A percentile compares a stretch with the other conserved stretches of the same genome.
Conservation (phyloP, 108 stramenopile genomes). For the Cylindrotheca closterium region DNA sequence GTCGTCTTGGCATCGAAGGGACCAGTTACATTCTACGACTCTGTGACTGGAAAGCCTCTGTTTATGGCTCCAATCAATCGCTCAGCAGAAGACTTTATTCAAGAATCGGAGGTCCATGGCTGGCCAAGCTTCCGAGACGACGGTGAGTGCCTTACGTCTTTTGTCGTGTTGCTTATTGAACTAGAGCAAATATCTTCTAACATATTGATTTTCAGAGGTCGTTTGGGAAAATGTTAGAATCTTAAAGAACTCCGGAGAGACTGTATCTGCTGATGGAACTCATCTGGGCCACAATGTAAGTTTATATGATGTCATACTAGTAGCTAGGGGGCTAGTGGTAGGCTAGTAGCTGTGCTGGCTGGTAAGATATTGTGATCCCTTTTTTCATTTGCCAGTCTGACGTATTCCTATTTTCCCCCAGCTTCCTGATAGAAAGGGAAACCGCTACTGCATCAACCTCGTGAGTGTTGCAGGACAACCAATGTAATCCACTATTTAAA, state of each 20-base stretch:
- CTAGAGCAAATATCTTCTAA: not conserved
- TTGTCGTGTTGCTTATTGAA: not conserved
- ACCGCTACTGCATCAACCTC: constrained; percentile 92
- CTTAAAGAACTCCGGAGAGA: constrained; percentile 76
- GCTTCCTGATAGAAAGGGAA: constrained; percentile 77
- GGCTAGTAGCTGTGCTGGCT: too few species aligned
- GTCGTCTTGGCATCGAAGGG: constrained; percentile 31
- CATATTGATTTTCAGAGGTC: constrained; percentile 19
- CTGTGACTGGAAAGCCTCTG: constrained; percentile 81
- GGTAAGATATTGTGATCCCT: too few species aligned
- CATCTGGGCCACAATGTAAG: constrained; percentile 48
- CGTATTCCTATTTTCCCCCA: not conserved
- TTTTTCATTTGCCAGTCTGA: too few species aligned
- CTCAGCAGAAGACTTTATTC: constrained; percentile 66
- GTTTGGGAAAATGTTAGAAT: constrained; percentile 91
- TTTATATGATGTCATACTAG: too few species aligned
- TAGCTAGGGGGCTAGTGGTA: too few species aligned
- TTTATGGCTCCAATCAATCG: constrained; percentile 83
- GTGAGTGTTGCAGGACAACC: constrained; percentile 80
- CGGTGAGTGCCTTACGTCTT: constrained; percentile 12
- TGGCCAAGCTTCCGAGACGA: constrained; percentile 80
- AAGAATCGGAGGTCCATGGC: constrained; percentile 29
- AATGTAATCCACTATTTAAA: not conserved
- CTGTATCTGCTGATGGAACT: constrained; percentile 80
- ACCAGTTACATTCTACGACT: constrained; percentile 85